phyloP scores from a whole-genome alignment of 2,329 filamentous ascomycete species.

The Iodosphaeria phyllophila region DNA sequence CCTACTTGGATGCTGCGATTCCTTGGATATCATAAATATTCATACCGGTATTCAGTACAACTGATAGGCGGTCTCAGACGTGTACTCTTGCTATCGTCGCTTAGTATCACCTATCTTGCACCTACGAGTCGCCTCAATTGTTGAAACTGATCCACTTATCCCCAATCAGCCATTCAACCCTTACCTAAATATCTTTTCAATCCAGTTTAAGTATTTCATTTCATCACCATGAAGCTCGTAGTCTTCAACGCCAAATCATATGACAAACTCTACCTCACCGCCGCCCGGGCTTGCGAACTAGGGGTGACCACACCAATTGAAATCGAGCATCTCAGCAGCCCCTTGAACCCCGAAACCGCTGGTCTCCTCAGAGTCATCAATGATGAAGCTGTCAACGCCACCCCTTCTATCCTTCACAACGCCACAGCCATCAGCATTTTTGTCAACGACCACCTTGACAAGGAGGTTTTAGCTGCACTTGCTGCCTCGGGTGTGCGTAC shows the following conservation, averaged over 20 bases:
- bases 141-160: too few relatives aligned
- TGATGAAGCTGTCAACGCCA: too few relatives aligned
- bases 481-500: constrained; percentile 30
- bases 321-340: constrained; percentile 37
- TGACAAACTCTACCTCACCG: constrained; percentile 34
- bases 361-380: constrained; percentile 29
- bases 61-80: too few relatives aligned
- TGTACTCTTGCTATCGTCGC: too few relatives aligned
- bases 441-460: constrained; percentile 42
- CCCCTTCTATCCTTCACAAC: too few relatives aligned
- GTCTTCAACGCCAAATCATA: constrained; percentile 48
- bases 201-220: background rate
- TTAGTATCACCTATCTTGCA: too few relatives aligned
- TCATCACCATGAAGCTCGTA: constrained; percentile 31
- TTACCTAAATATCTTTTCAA: too few relatives aligned
- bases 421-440: constrained; percentile 46
- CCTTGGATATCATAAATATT: too few relatives aligned
- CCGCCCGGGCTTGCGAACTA: constrained; percentile 17
- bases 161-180: too few relatives aligned
- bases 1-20: too few relatives aligned
- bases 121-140: too few relatives aligned
- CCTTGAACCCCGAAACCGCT: constrained; percentile 35
- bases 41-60: too few relatives aligned
- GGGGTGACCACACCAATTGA: constrained; percentile 20
- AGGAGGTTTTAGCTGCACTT: constrained; percentile 30